Base-by-base conservation (phyloP, 495 filamentous ascomycete genomes). In the Aspergillus coremiiformis region DNA sequence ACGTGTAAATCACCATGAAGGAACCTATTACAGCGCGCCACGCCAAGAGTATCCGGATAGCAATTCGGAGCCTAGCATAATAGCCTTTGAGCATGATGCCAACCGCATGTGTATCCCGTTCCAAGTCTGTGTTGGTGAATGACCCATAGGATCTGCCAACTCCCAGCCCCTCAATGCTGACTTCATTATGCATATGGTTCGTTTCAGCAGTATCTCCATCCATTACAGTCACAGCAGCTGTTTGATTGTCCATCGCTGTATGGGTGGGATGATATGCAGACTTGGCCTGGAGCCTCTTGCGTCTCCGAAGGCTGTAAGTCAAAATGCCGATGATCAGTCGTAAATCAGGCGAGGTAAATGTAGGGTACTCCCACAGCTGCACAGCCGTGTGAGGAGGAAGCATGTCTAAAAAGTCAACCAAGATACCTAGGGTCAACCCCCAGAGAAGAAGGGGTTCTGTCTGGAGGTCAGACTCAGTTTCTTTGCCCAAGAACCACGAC, bases 401-500 rank as follows among this genome's bases (percentile, higher is more conserved):
- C 62, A 85, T 74, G 44, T 89, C 83, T 33, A 89, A 70, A 54
- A 90, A 84, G 65, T 91, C 87, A 22, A 81, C 78, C 26, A 88
- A 55, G 23, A 91, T 77, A 6, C 85, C 85, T 4, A 89, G 73
- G 0, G 87, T 89, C 15, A 91, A 63, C 0, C 87, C 87, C 87
- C 87, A 91, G 1, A 90, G 78, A 4, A 88, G 65, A 12, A 91
- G 70, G 6, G 84, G 80, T 19, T 67, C 73, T 37, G 44, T 60
- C 24, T 53, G 52, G 20, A 63, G 62, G 20, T 54, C 52, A 0
- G 66, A 66, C 3, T 62, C 60, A 15, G 66, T 63, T 48, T 72
- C 71, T 46, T 62, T 61, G 53, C 66, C 55, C 4, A 62, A 33
- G 41, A 57, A 64, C 69, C 66, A 72, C 5, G 56, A 46, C 46